Evolutionary conservation across 2,329 filamentous ascomycete species (phyloP).

Genomic region (Venturia carpophila): DNA sequence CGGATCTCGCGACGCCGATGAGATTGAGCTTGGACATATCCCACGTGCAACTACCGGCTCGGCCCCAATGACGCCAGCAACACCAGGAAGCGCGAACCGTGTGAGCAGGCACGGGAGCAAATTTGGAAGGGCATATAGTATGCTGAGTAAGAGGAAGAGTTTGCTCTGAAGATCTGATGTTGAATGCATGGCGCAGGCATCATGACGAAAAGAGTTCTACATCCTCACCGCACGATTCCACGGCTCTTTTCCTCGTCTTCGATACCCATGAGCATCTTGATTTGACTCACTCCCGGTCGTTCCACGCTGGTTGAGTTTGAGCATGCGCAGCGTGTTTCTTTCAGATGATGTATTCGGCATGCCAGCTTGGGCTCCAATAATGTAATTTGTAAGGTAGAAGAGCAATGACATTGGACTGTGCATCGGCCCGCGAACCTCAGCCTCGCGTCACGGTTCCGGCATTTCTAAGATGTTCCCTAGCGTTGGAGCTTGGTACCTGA

Average conservation of each 20-base stretch:
- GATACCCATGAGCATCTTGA: conserved; percentile 1
- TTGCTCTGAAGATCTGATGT: conserved; percentile 25
- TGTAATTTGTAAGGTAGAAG: background rate
- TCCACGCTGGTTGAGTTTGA: conserved; percentile 2
- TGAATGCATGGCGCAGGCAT: background rate
- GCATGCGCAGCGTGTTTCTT: background rate
- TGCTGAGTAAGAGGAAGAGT: conserved; percentile 32
- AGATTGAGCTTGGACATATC: conserved; percentile 17
- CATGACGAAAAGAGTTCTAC: background rate
- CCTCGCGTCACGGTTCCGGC: background rate
- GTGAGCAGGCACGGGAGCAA: conserved; percentile 31
- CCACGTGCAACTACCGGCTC: conserved; percentile 8
- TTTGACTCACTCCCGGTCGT: conserved; percentile 4
- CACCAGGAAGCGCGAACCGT: conserved; percentile 14
- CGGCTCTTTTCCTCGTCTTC: background rate
- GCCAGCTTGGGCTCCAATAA: background rate
- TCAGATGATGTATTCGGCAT: background rate
- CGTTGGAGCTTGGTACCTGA: conserved; percentile 1
- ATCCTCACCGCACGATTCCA: background rate
- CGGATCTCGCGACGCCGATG: conserved; percentile 23
- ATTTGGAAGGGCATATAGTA: conserved; percentile 30
- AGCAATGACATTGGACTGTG: background rate
- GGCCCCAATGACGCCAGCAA: conserved; percentile 4
- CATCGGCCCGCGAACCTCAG: background rate
- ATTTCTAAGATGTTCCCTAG: background rate